Evolutionary conservation across 2,329 filamentous ascomycete species (phyloP).

Genomic region (Colletotrichum karsti): DNA sequence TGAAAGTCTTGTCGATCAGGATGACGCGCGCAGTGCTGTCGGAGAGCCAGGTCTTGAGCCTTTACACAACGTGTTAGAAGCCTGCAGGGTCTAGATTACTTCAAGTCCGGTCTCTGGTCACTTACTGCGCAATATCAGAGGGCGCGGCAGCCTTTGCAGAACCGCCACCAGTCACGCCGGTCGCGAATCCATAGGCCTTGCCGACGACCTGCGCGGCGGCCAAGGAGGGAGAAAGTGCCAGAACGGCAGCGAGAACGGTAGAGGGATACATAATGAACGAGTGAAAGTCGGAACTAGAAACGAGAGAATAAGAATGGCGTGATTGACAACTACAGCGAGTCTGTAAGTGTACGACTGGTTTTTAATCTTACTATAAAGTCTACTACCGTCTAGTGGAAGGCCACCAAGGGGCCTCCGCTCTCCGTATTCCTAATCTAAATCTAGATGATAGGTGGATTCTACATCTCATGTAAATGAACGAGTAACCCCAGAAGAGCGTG

Average conservation of each 20-base stretch:
- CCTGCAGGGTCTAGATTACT: too few relatives aligned
- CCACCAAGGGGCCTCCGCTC: too few relatives aligned
- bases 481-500: too few relatives aligned
- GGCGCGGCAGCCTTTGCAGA: background rate
- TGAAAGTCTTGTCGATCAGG: slow-evolving; percentile 62
- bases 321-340: background rate
- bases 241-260: background rate
- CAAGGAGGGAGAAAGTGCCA: slow-evolving; percentile 31
- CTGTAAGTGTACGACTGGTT: background rate
- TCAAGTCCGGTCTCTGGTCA: too few relatives aligned
- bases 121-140: slow-evolving; percentile 12
- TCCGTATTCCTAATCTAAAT: too few relatives aligned
- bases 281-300: background rate
- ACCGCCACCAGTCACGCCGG: slow-evolving; percentile 11
- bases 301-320: background rate
- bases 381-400: too few relatives aligned
- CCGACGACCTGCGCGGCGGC: slow-evolving; percentile 36
- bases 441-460: too few relatives aligned
- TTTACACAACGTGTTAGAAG: background rate
- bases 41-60: slow-evolving; percentile 37
- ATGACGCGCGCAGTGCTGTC: slow-evolving; percentile 56
- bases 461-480: too few relatives aligned
- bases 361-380: too few relatives aligned
- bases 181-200: slow-evolving; percentile 37
- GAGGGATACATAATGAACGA: background rate